These are phyloP conservation scores for Aspergillus pseudoterreus DNA, from an alignment of 2,329 filamentous ascomycete species.

Conservation along the genomic window DNA sequence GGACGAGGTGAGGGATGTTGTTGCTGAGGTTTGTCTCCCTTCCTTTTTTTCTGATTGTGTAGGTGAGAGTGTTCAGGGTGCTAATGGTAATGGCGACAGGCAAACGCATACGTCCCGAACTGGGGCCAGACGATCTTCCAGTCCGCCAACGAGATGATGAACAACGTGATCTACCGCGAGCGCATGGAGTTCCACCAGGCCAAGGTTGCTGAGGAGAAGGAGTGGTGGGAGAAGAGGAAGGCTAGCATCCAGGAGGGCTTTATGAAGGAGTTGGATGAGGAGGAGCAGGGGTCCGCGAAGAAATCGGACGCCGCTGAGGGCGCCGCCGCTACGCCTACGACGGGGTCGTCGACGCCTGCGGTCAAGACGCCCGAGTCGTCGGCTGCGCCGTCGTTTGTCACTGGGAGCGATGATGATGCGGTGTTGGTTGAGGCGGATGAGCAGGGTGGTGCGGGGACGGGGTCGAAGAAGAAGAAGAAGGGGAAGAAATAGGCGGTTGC, in stretches of 20 bases:
- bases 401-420: slow-evolving; percentile 65
- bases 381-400: slow-evolving; percentile 33
- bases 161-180: slow-evolving; percentile 73
- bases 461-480: slow-evolving; percentile 45
- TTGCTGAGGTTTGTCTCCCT: slow-evolving; percentile 67
- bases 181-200: slow-evolving; percentile 71
- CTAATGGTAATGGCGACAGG: slow-evolving; percentile 50
- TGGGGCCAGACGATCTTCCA: slow-evolving; percentile 98
- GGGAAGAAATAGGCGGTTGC: slow-evolving; percentile 38
- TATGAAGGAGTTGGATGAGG: slow-evolving; percentile 70
- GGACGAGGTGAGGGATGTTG: slow-evolving; percentile 89
- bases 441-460: slow-evolving; percentile 31
- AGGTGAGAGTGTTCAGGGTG: neutral
- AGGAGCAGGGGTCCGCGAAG: slow-evolving; percentile 11
- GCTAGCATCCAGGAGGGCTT: slow-evolving; percentile 70
- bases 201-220: slow-evolving; percentile 69
- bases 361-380: slow-evolving; percentile 18
- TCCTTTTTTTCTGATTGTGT: neutral
- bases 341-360: slow-evolving; percentile 10
- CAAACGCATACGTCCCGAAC: slow-evolving; percentile 80
- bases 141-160: slow-evolving; percentile 90
- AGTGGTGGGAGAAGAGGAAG: slow-evolving; percentile 88
- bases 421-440: slow-evolving; percentile 70
- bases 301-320: slow-evolving; percentile 7
- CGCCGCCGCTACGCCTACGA: slow-evolving; percentile 12